phyloP scores from a whole-genome alignment of 163 green algal species.

The Trebouxiophyceae sp. region DNA sequence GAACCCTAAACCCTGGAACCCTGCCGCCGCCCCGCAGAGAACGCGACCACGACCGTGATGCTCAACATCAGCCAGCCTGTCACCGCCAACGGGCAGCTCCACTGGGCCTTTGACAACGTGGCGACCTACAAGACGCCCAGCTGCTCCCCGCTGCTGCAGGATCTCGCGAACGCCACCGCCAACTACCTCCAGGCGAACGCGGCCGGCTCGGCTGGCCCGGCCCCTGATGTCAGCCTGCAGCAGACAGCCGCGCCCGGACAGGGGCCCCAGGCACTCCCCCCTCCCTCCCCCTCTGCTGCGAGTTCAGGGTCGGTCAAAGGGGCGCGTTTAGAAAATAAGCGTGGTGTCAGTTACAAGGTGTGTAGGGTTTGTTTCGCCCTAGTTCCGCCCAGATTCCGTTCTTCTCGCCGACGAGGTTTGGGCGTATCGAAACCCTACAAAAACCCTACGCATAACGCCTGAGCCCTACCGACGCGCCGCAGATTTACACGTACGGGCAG shows the following conservation, averaged over 20 bases:
- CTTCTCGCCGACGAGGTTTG: no score
- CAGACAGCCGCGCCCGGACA: not conserved
- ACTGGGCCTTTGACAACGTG: slow-evolving; percentile 37
- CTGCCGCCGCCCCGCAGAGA: not conserved
- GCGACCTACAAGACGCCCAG: slow-evolving; percentile 9
- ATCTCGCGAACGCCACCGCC: not conserved
- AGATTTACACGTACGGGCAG: not conserved
- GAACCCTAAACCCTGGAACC: no score
- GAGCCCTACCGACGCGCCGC: no score
- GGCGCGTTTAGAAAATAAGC: no score
- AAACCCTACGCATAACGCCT: no score
- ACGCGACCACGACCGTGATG: not conserved
- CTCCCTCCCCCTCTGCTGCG: not conserved
- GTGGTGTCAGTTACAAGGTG: no score
- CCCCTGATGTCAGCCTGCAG: not conserved
- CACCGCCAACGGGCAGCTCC: slow-evolving; percentile 13
- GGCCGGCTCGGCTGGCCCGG: no score
- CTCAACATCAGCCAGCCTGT: slow-evolving; percentile 21
- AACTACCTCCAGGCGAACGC: not conserved
- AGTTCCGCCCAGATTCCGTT: no score
- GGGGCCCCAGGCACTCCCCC: not conserved
- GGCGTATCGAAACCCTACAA: no score
- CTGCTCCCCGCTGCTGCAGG: not conserved
- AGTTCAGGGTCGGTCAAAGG: no score
- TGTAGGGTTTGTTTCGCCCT: no score